Evolutionary conservation across 2,329 filamentous ascomycete genomes (phyloP).

Genomic region (Alternaria arborescens): DNA sequence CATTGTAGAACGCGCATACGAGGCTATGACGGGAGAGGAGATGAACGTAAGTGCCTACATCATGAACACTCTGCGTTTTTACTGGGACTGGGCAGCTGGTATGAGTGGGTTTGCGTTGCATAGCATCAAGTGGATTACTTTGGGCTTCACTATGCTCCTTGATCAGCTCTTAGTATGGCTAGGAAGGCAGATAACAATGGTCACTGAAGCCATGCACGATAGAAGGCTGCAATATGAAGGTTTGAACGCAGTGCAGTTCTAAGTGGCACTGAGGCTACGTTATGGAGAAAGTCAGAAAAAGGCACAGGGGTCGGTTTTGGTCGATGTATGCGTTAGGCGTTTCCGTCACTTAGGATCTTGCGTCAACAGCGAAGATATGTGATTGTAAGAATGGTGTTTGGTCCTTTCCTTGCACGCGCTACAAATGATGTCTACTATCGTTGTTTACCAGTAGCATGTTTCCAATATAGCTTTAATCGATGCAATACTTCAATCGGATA

Average conservation of each 20-base stretch:
- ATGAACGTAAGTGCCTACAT: neutral
- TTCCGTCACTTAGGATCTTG: neutral
- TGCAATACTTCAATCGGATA: no score
- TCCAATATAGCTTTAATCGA: neutral
- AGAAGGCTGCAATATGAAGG: neutral
- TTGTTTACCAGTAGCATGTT: neutral
- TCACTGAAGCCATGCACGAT: neutral
- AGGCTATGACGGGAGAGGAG: neutral
- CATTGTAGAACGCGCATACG: neutral
- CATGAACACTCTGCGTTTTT: neutral
- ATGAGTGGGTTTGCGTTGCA: neutral
- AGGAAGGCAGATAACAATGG: neutral
- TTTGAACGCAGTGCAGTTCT: neutral
- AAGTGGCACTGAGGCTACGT: neutral
- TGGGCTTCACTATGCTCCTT: neutral
- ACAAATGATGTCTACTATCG: neutral
- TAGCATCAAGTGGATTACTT: neutral
- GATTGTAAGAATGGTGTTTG: neutral
- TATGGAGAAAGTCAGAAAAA: neutral
- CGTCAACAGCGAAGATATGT: neutral
- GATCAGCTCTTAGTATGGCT: neutral
- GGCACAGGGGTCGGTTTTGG: fast-evolving
- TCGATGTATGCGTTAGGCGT: neutral
- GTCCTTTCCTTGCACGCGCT: no score
- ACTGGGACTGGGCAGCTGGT: neutral